Conservation (phyloP, 2,329 filamentous ascomycete species). For the Aspergillus fumigatus region DNA sequence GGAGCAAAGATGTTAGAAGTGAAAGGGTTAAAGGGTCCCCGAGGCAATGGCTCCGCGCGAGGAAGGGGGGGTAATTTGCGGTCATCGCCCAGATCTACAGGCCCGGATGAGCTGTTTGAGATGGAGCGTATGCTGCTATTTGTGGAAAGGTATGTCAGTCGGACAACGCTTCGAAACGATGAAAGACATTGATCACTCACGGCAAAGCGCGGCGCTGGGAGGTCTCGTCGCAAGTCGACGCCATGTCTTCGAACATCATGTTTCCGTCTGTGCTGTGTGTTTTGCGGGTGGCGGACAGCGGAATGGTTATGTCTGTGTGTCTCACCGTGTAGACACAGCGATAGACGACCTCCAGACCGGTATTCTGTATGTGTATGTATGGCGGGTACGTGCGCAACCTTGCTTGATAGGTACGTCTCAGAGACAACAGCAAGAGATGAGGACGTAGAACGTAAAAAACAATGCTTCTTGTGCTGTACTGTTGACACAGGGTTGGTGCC, state of each 20-base stretch:
- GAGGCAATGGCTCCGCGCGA: slow-evolving; percentile 33
- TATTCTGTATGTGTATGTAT: slow-evolving; percentile 6
- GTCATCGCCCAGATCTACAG: slow-evolving; percentile 28
- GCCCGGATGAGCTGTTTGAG: slow-evolving; percentile 14
- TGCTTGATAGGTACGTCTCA: slow-evolving; percentile 7
- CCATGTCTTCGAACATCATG: slow-evolving; percentile 31
- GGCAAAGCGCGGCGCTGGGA: slow-evolving; percentile 33
- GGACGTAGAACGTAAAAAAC: neutral
- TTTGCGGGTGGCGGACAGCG: slow-evolving; percentile 4
- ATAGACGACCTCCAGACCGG: neutral
- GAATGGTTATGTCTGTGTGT: slow-evolving; percentile 8
- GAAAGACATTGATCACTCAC: slow-evolving; percentile 22
- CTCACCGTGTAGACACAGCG: neutral
- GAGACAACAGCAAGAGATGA: neutral
- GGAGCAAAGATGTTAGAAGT: slow-evolving; percentile 24
- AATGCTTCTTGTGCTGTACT: neutral
- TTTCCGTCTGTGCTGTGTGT: neutral
- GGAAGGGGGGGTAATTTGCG: slow-evolving; percentile 36
- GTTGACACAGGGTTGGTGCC: neutral
- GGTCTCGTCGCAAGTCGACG: slow-evolving; percentile 23
- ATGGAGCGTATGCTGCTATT: slow-evolving; percentile 22
- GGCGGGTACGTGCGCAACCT: neutral
- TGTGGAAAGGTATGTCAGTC: neutral
- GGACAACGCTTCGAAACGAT: neutral
- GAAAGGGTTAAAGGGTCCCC: slow-evolving; percentile 37